Evolutionary conservation across 2,329 filamentous ascomycete species (phyloP).

Genomic region (Acephala macrosclerotiorum): DNA sequence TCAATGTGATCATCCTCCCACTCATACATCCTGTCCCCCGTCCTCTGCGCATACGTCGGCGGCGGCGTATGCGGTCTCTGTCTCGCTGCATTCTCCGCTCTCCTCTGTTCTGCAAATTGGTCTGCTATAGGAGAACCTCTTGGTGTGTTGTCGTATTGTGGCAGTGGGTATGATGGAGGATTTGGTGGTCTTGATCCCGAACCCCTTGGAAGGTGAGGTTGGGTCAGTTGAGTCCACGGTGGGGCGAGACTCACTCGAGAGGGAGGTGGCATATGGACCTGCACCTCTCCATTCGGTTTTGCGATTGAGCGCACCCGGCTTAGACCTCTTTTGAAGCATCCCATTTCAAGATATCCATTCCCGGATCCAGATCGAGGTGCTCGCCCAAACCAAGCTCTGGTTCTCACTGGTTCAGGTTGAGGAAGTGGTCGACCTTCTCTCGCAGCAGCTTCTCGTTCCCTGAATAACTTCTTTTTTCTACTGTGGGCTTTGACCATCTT

Average conservation of each 20-base stretch:
- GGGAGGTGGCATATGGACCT: neutral
- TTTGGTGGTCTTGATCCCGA: neutral
- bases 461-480: no score
- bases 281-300: neutral
- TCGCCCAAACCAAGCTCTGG: no score
- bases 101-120: neutral
- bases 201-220: no score
- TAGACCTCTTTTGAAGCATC: neutral
- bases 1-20: neutral
- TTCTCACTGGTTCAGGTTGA: neutral
- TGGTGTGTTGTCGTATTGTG: neutral
- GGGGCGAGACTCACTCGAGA: neutral
- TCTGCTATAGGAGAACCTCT: neutral
- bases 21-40: neutral
- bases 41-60: constrained; percentile 4
- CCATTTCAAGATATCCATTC: constrained; percentile 1
- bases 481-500: no score
- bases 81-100: neutral
- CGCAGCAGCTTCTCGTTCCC: no score
- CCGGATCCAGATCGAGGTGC: no score
- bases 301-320: neutral
- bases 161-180: neutral
- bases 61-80: neutral
- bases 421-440: neutral
- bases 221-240: neutral